These are phyloP conservation scores for Calonectria hongkongensis DNA, from an alignment of 2,329 filamentous ascomycete genomes.

Conservation along the genomic window DNA sequence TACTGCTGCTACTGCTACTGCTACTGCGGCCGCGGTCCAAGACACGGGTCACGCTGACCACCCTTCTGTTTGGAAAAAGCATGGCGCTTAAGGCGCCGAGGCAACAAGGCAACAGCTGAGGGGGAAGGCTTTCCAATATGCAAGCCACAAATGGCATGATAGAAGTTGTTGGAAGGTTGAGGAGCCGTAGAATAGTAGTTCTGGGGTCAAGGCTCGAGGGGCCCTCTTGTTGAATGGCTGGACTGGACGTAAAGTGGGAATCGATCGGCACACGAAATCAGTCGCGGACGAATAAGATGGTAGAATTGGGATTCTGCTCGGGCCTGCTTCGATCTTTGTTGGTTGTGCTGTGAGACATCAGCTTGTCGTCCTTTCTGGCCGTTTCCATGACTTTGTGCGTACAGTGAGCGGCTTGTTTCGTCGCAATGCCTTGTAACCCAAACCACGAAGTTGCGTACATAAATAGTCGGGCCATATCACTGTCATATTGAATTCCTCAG, in stretches of 20 bases:
- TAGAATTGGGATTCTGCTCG: no score
- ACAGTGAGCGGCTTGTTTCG: no score
- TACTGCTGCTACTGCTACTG: no score
- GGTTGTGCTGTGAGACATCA: no score
- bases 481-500: no score
- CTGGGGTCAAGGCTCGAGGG: neutral
- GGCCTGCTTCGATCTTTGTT: no score
- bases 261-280: neutral
- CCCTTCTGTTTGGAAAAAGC: neutral
- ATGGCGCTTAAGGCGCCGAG: neutral
- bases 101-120: neutral
- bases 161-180: neutral
- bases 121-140: neutral
- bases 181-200: neutral
- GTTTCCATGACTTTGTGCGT: no score
- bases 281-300: neutral
- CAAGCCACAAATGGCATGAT: neutral
- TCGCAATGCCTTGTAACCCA: no score
- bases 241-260: neutral
- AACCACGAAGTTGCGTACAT: no score
- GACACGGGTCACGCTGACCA: slow-evolving; percentile 1
- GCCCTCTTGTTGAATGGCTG: neutral
- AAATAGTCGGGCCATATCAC: no score
- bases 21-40: neutral
- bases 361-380: no score